phyloP scores from a whole-genome alignment of 768 basidiomycete genomes.

The Asterophora lycoperdoides region DNA sequence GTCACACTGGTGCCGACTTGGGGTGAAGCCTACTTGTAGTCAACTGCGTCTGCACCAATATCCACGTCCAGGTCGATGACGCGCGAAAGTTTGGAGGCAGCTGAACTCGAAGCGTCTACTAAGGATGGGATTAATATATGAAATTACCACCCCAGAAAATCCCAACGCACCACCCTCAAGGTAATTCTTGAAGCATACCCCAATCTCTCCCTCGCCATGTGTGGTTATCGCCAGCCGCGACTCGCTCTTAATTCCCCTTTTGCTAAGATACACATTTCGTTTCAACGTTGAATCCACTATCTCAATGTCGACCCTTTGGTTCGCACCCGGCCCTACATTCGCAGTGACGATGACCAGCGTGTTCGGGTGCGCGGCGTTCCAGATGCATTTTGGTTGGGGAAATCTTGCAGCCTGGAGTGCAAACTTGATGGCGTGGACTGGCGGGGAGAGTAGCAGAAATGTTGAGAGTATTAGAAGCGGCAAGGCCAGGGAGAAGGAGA shows the following conservation, averaged over 20 bases:
- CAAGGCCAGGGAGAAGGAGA: too few species aligned
- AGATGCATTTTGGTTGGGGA: constrained; percentile 84
- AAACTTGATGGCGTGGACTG: constrained; percentile 77
- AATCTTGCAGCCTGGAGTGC: constrained; percentile 63
- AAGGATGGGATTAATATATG: not conserved
- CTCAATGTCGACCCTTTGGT: constrained; percentile 89
- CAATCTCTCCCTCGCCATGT: constrained; percentile 90
- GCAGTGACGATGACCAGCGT: constrained; percentile 95
- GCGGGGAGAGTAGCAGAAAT: not conserved
- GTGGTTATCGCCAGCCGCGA: constrained; percentile 91
- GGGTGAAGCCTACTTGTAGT: constrained; percentile 77
- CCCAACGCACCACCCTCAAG: constrained; percentile 61
- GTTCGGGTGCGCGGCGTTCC: constrained; percentile 87
- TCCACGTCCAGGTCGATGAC: constrained; percentile 93
- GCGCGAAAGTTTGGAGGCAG: constrained; percentile 50
- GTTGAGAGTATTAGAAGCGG: too few species aligned
- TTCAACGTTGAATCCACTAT: constrained; percentile 85
- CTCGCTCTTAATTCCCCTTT: constrained; percentile 84
- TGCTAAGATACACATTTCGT: constrained; percentile 87
- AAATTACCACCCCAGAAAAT: not conserved
- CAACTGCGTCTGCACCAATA: constrained; percentile 96
- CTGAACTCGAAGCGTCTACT: constrained; percentile 43
- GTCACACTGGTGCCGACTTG: not conserved
- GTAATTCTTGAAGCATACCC: constrained; percentile 89
- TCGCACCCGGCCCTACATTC: constrained; percentile 71